These are phyloP conservation scores for Pseudonitzschia delicatissima DNA, from an alignment of 108 stramenopile species.

Conservation along the genomic window DNA sequence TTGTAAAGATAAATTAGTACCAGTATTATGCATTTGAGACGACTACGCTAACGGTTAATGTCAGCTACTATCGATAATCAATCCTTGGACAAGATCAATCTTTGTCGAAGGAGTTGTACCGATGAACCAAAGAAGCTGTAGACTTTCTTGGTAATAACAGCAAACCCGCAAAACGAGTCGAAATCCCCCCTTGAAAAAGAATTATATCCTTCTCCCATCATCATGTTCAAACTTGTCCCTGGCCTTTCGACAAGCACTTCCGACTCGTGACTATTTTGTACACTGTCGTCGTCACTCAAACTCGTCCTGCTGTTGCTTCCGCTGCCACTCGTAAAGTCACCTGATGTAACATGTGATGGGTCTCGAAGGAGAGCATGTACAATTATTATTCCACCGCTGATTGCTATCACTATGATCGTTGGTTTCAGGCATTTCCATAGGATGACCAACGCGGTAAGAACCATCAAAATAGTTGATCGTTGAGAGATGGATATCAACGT, in stretches of 20 bases:
- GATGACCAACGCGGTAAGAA: slow-evolving; percentile 56
- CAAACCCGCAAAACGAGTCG: too few relatives aligned
- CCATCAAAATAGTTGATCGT: slow-evolving; percentile 54
- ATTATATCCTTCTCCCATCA: neutral
- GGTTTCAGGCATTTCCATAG: slow-evolving; percentile 77
- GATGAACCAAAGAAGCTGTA: too few relatives aligned
- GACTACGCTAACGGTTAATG: too few relatives aligned
- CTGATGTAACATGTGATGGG: slow-evolving; percentile 66
- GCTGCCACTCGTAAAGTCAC: neutral
- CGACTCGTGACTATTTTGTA: slow-evolving; percentile 18
- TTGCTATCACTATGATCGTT: slow-evolving; percentile 43
- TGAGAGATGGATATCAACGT: slow-evolving; percentile 59
- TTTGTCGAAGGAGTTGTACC: too few relatives aligned
- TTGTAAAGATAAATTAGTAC: too few relatives aligned
- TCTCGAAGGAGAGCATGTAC: slow-evolving; percentile 79
- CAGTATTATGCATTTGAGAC: too few relatives aligned
- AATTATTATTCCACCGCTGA: slow-evolving; percentile 60
- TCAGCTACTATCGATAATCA: too few relatives aligned
- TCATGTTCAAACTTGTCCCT: too few relatives aligned
- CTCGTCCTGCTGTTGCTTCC: neutral
- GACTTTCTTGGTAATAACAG: too few relatives aligned
- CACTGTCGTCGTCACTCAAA: slow-evolving; percentile 16
- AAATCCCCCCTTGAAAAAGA: too few relatives aligned
- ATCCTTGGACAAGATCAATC: too few relatives aligned
- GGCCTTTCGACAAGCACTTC: slow-evolving; percentile 28